Base-by-base conservation (phyloP, 2,329 filamentous ascomycete species). In the Ceratocystis huliohia region DNA sequence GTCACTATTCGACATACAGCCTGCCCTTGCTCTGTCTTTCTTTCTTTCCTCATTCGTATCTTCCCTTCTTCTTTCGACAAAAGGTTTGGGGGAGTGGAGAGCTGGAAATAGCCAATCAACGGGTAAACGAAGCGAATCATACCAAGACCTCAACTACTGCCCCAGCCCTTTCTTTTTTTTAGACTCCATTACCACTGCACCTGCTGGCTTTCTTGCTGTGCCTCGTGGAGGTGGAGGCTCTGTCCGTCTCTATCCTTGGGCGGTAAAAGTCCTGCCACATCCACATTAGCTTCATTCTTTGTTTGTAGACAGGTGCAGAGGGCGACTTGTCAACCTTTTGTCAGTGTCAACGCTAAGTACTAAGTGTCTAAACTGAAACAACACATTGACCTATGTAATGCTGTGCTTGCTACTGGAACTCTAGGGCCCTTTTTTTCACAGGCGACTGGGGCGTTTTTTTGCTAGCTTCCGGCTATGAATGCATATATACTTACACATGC, bases 331-430 rank as follows among this genome's bases (percentile, higher is more conserved):
- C 48, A 53, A 28, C 20, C 48, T 13, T 53, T 59, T 59, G 56
- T 22, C 56, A 59, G 28, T 37, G 56, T 59, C 56, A 59, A 20
- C 33, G 15, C 56, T 37, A 33, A 57, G 28, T 59, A 30, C 28
- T 20, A n/a, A 59, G 56, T 59, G 56, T n/a, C n/a, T n/a, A 37
- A 37, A 20, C 28, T 59, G 56, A 59, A 59, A 59, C 56, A 59
- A 17, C 7, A 22, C 37, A 25, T 59, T 37, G 17, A 37, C 28
- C 15, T 37, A 25, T 30, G 28, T 4, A 59, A 59, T 59, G 22
- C 25, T 8, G 56, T 30, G 13, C 28, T 57, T 15, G 10, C 53
- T 22, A 57, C 48, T 41, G 10, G 37, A 41, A 41, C 37, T 41
- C 10, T 13, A 41, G 37, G 37, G 37, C 37, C 37, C 10, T 41